Conservation (phyloP, 257 asterid genomes). For the Echites panduratus region DNA sequence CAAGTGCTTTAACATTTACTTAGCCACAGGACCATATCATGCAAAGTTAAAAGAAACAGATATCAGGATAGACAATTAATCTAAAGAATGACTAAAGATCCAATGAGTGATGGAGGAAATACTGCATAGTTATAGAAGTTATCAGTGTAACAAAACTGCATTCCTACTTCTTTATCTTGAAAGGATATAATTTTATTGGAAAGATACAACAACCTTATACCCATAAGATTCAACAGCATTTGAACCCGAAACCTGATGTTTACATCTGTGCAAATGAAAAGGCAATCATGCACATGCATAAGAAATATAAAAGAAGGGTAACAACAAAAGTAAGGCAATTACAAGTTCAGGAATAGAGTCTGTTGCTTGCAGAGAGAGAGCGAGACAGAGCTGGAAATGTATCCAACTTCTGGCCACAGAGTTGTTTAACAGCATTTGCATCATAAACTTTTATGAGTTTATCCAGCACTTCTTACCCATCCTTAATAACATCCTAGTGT, state of each 20-base stretch:
- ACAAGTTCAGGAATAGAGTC: neutral
- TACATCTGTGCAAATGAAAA: neutral
- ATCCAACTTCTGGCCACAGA: neutral
- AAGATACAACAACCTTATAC: neutral
- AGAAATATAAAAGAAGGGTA: neutral
- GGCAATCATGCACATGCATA: neutral
- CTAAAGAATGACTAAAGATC: neutral
- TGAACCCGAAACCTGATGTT: no score
- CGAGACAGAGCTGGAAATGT: neutral
- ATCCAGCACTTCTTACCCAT: neutral
- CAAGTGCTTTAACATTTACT: neutral
- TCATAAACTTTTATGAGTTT: neutral
- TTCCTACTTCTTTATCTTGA: neutral
- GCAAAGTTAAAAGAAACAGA: neutral
- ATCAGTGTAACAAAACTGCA: neutral
- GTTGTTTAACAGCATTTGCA: neutral
- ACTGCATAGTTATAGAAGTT: neutral
- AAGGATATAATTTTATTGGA: neutral
- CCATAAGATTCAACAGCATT: neutral
- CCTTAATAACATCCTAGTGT: neutral
- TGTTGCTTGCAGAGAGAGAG: neutral
- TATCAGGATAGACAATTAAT: neutral
- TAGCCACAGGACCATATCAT: neutral
- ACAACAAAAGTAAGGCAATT: neutral
- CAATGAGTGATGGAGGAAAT: neutral